A percentile compares a stretch with the other conserved stretches of the same genome.
phyloP scores from a whole-genome alignment of 225 moss, liverwort and hornwort genomes.

The Anthoceros angustus region DNA sequence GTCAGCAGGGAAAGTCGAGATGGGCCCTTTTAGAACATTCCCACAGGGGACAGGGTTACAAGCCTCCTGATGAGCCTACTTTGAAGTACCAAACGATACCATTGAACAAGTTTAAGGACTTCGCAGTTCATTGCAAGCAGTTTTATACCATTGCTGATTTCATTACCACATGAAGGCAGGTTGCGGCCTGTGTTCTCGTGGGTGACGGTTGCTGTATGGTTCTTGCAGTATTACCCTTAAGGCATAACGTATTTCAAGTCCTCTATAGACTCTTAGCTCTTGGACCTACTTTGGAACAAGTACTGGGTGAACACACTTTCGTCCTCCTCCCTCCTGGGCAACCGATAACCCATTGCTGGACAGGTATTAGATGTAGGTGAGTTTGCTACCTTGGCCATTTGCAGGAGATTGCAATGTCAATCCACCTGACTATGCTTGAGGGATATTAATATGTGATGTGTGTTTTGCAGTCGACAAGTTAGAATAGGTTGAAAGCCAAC shows the following conservation, averaged over 20 bases:
- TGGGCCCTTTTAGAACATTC: conserved; percentile 77
- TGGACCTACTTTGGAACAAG: conserved; percentile 84
- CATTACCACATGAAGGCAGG: background rate
- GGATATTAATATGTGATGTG: background rate
- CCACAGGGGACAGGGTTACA: conserved; percentile 67
- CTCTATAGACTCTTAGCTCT: conserved; percentile 58
- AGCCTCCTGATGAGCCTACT: conserved; percentile 74
- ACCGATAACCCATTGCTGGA: conserved; percentile 72
- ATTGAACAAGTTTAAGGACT: conserved; percentile 81
- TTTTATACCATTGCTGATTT: conserved; percentile 11
- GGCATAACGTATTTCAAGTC: conserved; percentile 89
- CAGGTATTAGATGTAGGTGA: conserved; percentile 87
- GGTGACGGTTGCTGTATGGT: background rate
- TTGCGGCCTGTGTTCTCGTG: background rate
- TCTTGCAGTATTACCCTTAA: conserved; percentile 64
- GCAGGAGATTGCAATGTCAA: background rate
- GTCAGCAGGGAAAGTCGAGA: conserved; percentile 79
- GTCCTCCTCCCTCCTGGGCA: conserved; percentile 67
- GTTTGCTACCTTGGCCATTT: background rate
- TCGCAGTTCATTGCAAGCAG: conserved; percentile 83
- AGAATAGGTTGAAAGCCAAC: conserved; percentile 83
- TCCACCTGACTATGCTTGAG: background rate
- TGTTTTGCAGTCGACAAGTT: conserved; percentile 72
- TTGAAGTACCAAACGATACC: conserved; percentile 87
- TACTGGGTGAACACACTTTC: conserved; percentile 91